Evolutionary conservation across 2,329 filamentous ascomycete species (phyloP).

Genomic region (Epichloe brachyelytri): DNA sequence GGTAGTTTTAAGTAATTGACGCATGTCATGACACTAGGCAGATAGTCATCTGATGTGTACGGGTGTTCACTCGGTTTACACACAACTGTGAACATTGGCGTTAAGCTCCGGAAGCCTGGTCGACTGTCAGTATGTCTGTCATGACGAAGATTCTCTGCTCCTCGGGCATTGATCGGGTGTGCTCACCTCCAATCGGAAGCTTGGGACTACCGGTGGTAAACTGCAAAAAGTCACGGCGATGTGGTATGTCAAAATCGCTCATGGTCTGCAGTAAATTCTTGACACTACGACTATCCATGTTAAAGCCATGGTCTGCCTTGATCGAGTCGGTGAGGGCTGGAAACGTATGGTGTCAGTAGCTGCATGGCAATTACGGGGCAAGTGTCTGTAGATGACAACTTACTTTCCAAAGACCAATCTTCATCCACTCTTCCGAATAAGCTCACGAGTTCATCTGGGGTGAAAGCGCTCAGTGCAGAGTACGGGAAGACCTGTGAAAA

Average conservation of each 20-base stretch:
- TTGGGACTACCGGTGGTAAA: slow-evolving; percentile 98
- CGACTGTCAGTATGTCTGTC: slow-evolving; percentile 18
- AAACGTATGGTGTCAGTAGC: neutral
- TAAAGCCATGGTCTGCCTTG: slow-evolving; percentile 96
- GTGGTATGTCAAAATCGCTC: slow-evolving; percentile 64
- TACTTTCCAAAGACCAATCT: slow-evolving; percentile 96
- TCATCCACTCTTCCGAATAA: slow-evolving; percentile 88
- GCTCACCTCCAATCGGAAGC: slow-evolving; percentile 87
- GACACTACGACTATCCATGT: slow-evolving; percentile 94
- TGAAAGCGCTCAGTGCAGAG: slow-evolving; percentile 82
- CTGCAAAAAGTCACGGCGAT: slow-evolving; percentile 88
- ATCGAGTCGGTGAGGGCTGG: slow-evolving; percentile 91
- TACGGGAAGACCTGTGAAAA: slow-evolving; percentile 97
- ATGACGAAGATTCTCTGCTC: neutral
- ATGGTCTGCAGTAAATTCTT: slow-evolving; percentile 87
- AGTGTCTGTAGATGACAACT: slow-evolving; percentile 22
- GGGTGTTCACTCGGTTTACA: slow-evolving; percentile 97
- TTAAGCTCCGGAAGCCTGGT: slow-evolving; percentile 87
- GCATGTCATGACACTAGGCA: slow-evolving; percentile 99
- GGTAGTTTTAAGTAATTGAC: slow-evolving; percentile 98
- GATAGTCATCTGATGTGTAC: slow-evolving; percentile 87
- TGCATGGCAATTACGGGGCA: neutral
- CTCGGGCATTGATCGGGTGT: slow-evolving; percentile 9
- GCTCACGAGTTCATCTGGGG: slow-evolving; percentile 86
- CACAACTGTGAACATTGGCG: slow-evolving; percentile 97